Evolutionary conservation across 176 grass and related monocot genomes (phyloP).

Genomic region (Ampelocalamus luodianensis): DNA sequence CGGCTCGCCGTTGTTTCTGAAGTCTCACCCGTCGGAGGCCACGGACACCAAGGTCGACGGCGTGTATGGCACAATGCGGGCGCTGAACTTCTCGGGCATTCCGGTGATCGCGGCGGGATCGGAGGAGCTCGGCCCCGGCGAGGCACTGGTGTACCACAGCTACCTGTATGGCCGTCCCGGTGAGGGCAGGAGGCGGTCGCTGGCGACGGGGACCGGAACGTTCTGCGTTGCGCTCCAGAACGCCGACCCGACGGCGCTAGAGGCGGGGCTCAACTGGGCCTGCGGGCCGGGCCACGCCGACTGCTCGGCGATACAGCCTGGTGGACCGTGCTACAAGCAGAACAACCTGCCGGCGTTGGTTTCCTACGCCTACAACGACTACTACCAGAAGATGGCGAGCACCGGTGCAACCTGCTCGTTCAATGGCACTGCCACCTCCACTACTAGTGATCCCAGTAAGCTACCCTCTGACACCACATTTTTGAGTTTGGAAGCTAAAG

Average conservation of each 20-base stretch:
- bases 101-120: constrained; percentile 31
- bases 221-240: constrained; percentile 84
- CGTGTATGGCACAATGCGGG: constrained; percentile 40
- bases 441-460: constrained; percentile 76
- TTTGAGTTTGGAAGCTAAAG: no score
- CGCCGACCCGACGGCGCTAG: constrained; percentile 61
- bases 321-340: constrained; percentile 65
- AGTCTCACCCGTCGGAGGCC: not conserved
- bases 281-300: constrained; percentile 68
- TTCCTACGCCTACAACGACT: constrained; percentile 94
- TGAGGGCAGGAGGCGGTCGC: constrained; percentile 22
- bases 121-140: not conserved
- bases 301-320: constrained; percentile 70
- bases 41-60: constrained; percentile 26
- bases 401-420: constrained; percentile 82
- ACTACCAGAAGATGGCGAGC: constrained; percentile 58
- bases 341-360: constrained; percentile 74
- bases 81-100: constrained; percentile 30
- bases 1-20: constrained; percentile 52
- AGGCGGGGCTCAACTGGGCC: constrained; percentile 73
- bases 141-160: constrained; percentile 21
- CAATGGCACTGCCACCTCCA: constrained; percentile 65
- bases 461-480: not conserved
- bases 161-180: not conserved
- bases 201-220: constrained; percentile 20